Conservation (phyloP, 177 flowering plant genomes). For the Vitis hybrid region DNA sequence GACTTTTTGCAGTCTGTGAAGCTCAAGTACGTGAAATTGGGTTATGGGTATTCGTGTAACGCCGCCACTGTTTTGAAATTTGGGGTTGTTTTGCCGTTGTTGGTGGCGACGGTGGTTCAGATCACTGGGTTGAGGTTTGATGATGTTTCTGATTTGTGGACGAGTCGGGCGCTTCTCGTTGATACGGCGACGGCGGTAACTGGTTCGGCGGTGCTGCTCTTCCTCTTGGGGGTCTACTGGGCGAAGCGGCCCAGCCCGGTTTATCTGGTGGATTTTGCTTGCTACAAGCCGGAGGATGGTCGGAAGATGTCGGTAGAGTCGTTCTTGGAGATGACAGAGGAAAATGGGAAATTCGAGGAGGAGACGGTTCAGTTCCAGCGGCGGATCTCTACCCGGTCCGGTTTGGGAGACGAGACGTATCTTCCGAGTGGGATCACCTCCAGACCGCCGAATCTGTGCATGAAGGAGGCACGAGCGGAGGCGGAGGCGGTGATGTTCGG, state of each 20-base stretch:
- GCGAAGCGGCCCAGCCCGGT: conserved; percentile 56
- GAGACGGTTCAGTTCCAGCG: conserved; percentile 65
- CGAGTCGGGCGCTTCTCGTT: conserved; percentile 20
- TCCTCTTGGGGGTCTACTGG: conserved; percentile 47
- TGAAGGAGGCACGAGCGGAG: conserved; percentile 75
- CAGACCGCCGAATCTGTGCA: conserved; percentile 53
- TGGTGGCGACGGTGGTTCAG: conserved; percentile 28
- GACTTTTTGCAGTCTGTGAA: conserved; percentile 86
- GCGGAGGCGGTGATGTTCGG: conserved; percentile 89
- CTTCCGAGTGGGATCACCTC: conserved; percentile 60
- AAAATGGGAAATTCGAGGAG: conserved; percentile 50
- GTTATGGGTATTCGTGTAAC: conserved; percentile 55
- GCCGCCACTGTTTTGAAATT: conserved; percentile 39
- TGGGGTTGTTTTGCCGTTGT: conserved; percentile 33
- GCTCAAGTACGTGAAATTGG: conserved; percentile 89
- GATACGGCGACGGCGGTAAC: conserved; percentile 42
- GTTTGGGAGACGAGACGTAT: conserved; percentile 85
- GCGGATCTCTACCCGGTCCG: conserved; percentile 57
- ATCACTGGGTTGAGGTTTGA: conserved; percentile 36
- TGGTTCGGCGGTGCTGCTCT: conserved; percentile 21
- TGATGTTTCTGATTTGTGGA: conserved; percentile 38
- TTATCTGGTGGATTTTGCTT: conserved; percentile 77
- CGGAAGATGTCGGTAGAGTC: conserved; percentile 50
- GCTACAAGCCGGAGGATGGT: conserved; percentile 73
- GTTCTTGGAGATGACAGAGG: conserved; percentile 73